Conservation (phyloP, 768 basidiomycete species). For the Auricularia sp. region DNA sequence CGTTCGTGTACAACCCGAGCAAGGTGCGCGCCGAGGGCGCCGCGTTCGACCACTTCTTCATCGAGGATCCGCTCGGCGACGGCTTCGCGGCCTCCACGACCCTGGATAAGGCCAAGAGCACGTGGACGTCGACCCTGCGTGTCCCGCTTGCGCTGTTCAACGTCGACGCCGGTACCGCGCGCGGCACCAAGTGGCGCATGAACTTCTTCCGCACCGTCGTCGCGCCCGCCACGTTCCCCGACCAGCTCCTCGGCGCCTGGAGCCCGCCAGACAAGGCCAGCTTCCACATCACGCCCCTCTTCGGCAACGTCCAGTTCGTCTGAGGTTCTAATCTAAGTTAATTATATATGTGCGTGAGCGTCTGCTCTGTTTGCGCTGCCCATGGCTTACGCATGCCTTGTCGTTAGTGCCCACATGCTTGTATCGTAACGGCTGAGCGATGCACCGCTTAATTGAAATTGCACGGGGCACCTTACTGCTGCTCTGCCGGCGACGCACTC, state of each 20-base stretch:
- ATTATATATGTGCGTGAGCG: too few relatives aligned
- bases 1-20: neutral
- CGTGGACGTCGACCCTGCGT: neutral
- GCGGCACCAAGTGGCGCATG: slow-evolving; percentile 1
- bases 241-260: neutral
- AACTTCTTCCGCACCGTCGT: slow-evolving; percentile 1
- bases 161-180: neutral
- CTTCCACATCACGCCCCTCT: slow-evolving; percentile 1
- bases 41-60: slow-evolving; percentile 1
- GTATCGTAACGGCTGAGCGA: too few relatives aligned
- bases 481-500: too few relatives aligned
- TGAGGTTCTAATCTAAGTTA: neutral
- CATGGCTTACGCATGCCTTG: too few relatives aligned
- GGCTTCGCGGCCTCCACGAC: neutral
- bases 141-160: slow-evolving; percentile 1
- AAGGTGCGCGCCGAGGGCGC: neutral
- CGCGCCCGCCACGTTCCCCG: neutral
- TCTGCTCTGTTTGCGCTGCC: too few relatives aligned
- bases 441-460: too few relatives aligned
- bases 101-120: neutral
- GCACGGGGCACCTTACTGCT: too few relatives aligned
- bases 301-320: slow-evolving; percentile 2
- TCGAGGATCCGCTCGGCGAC: neutral
- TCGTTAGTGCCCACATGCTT: too few relatives aligned
- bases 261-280: neutral